Percentiles rank a stretch among this genome's conserved stretches.
These are phyloP conservation scores for Piedraia hortae DNA, from an alignment of 2,329 filamentous ascomycete genomes.

Conservation along the genomic window DNA sequence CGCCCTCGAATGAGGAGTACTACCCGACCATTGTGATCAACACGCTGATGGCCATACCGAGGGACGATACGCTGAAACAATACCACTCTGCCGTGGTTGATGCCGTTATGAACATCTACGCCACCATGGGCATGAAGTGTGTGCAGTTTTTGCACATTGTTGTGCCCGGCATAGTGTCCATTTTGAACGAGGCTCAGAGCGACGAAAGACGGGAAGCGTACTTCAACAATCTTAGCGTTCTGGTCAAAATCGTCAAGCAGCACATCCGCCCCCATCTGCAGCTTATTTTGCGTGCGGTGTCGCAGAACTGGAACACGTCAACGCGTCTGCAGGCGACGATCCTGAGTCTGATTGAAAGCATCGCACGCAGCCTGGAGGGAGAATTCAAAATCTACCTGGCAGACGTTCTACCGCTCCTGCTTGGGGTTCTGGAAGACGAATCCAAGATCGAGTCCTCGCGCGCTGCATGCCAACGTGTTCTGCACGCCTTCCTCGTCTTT, in stretches of 20 bases:
- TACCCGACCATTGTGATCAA: constrained; percentile 97
- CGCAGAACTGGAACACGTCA: constrained; percentile 59
- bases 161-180: constrained; percentile 71
- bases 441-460: constrained; percentile 36
- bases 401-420: constrained; percentile 69
- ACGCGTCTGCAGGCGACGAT: constrained; percentile 72
- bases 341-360: constrained; percentile 71
- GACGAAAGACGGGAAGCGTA: constrained; percentile 53
- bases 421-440: constrained; percentile 77
- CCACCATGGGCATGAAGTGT: constrained; percentile 83
- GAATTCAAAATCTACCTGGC: constrained; percentile 96
- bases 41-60: constrained; percentile 71
- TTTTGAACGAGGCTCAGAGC: constrained; percentile 56
- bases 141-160: constrained; percentile 86
- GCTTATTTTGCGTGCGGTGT: constrained; percentile 60
- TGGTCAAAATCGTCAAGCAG: constrained; percentile 86
- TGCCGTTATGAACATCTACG: constrained; percentile 96
- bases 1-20: constrained; percentile 91
- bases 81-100: constrained; percentile 89
- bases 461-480: constrained; percentile 28
- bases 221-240: constrained; percentile 80
- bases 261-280: constrained; percentile 81
- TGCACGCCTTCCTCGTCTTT: constrained; percentile 89
- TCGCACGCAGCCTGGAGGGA: constrained; percentile 75
- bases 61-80: constrained; percentile 65